A percentile compares a stretch with the other conserved stretches of the same genome.
Evolutionary conservation across 1,139 yeast species (phyloP).

Genomic region (Hemisphaericaspora subhashii): DNA sequence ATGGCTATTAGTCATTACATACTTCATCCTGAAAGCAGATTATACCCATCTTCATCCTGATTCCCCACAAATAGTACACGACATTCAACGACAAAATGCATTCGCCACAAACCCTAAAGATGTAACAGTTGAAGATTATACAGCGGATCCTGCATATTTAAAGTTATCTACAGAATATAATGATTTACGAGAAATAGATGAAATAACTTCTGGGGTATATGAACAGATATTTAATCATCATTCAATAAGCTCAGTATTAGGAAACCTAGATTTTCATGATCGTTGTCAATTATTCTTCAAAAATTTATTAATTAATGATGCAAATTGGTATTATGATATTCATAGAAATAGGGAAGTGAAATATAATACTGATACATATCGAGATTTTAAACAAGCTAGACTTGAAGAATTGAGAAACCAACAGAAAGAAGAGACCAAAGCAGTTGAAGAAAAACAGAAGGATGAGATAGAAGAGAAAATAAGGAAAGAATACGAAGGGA

Average conservation of each 20-base stretch:
- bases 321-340: slow-evolving; percentile 31
- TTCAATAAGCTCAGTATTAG: slow-evolving; percentile 15
- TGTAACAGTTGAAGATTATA: too few species aligned
- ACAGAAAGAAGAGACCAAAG: slow-evolving; percentile 18
- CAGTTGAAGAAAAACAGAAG: slow-evolving; percentile 16
- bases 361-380: slow-evolving; percentile 9
- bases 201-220: too few species aligned
- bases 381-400: slow-evolving; percentile 19
- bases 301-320: slow-evolving; percentile 23
- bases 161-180: too few species aligned
- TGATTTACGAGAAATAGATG: too few species aligned
- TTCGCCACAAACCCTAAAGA: too few species aligned
- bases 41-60: too few species aligned
- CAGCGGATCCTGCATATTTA: too few species aligned
- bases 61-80: too few species aligned
- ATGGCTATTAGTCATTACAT: too few species aligned
- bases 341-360: slow-evolving; percentile 19
- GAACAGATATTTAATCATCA: slow-evolving; percentile 16
- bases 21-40: too few species aligned
- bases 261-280: slow-evolving; percentile 19
- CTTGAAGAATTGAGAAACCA: slow-evolving; percentile 18
- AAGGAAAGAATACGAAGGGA: slow-evolving; percentile 15
- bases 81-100: too few species aligned
- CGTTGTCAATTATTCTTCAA: slow-evolving; percentile 34
- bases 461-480: slow-evolving; percentile 17